A percentile compares a stretch with the other conserved stretches of the same genome.
These are phyloP conservation scores for Candida maesae DNA, from an alignment of 805 yeast species.

Conservation along the genomic window DNA sequence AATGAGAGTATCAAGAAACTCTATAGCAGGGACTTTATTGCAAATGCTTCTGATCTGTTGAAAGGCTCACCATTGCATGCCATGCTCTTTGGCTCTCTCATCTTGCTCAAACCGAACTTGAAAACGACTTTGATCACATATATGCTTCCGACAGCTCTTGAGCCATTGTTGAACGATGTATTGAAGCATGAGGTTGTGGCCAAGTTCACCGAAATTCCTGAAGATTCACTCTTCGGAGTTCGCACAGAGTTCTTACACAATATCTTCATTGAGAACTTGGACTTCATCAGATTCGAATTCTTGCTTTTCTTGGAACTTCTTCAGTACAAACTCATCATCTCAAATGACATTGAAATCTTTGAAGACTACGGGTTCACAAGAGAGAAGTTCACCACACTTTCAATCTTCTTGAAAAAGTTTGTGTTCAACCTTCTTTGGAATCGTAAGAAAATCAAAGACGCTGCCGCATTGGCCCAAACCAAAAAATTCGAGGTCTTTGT, in stretches of 20 bases:
- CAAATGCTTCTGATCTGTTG: constrained; percentile 18
- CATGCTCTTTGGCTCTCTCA: constrained; percentile 30
- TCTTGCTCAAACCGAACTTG: constrained; percentile 35
- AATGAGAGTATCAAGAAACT: constrained; percentile 14
- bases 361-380: constrained; percentile 35
- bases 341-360: constrained; percentile 61
- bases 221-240: constrained; percentile 8
- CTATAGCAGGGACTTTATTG: constrained; percentile 26
- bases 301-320: constrained; percentile 55
- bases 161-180: constrained; percentile 31
- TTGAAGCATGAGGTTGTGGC: constrained; percentile 7
- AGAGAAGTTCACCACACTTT: constrained; percentile 36
- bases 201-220: constrained; percentile 3
- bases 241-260: constrained; percentile 13
- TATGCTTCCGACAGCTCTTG: constrained; percentile 37
- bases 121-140: constrained; percentile 39
- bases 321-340: constrained; percentile 62
- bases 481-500: constrained; percentile 22
- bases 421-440: constrained; percentile 49
- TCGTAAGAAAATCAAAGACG: constrained; percentile 9
- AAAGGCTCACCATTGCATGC: constrained; percentile 22
- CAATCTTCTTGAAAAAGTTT: constrained; percentile 45
- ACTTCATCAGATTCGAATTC: constrained; percentile 32
- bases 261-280: constrained; percentile 4
- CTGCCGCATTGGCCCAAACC: neutral